Conservation (phyloP, 192 early-diverging fungal species). For the Coemansia sp. region DNA sequence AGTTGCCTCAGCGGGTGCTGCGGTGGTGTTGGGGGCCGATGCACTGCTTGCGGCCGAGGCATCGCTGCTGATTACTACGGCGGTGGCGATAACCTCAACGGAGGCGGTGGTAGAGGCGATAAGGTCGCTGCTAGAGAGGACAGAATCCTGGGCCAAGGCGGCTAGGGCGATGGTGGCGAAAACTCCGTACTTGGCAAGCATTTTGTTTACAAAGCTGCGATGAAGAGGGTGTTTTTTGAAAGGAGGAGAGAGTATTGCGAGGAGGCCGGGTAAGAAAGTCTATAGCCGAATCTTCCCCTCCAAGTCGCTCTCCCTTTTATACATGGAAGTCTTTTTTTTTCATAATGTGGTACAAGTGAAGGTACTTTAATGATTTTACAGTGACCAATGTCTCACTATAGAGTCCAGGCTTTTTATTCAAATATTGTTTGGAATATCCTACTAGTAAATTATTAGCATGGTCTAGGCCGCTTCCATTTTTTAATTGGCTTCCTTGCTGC, state of each 20-base stretch:
- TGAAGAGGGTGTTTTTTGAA: not conserved
- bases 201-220: not conserved
- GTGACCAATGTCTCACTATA: not conserved
- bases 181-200: constrained; percentile 5
- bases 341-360: no score
- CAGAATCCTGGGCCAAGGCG: not conserved
- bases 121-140: not conserved
- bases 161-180: constrained; percentile 2
- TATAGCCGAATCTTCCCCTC: not conserved
- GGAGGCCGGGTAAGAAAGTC: not conserved
- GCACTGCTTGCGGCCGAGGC: not conserved
- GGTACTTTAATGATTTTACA: not conserved
- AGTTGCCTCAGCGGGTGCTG: not conserved
- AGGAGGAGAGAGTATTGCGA: not conserved
- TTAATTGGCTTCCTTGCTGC: not conserved
- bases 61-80: not conserved
- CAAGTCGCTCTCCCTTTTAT: not conserved
- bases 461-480: not conserved
- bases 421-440: not conserved
- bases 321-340: not conserved
- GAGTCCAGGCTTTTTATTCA: not conserved
- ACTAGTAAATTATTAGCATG: not conserved
- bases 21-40: not conserved
- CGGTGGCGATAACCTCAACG: not conserved
- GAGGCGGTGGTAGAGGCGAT: not conserved